Percentiles rank a stretch among this genome's conserved stretches.
Conservation (phyloP, 1,284 basidiomycete genomes). For the Tilletia caries region DNA sequence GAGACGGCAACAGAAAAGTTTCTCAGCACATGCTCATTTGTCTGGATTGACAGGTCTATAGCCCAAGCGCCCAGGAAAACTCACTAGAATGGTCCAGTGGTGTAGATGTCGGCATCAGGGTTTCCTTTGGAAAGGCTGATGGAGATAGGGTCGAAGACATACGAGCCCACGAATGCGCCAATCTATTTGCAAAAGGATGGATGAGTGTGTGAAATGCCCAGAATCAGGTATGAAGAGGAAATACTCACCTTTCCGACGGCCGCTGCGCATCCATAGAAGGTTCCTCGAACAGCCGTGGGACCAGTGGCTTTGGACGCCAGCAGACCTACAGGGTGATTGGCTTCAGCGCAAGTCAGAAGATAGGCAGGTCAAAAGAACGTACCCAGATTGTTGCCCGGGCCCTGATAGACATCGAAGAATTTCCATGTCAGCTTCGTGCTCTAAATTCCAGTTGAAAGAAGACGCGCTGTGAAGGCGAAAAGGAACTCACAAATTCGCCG, state of each 20-base stretch:
- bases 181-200: too few species aligned
- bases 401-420: slow-evolving; percentile 60
- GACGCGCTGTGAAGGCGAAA: too few species aligned
- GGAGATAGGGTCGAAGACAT: slow-evolving; percentile 42
- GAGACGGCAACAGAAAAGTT: too few species aligned
- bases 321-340: too few species aligned
- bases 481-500: slow-evolving; percentile 63
- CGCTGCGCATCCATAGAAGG: slow-evolving; percentile 58
- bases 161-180: slow-evolving; percentile 37
- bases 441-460: too few species aligned
- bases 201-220: too few species aligned
- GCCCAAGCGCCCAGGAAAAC: too few species aligned
- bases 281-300: slow-evolving; percentile 41
- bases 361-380: too few species aligned
- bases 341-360: too few species aligned
- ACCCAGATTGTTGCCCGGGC: slow-evolving; percentile 46
- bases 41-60: too few species aligned
- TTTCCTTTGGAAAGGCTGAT: slow-evolving; percentile 22
- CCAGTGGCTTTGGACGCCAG: slow-evolving; percentile 39
- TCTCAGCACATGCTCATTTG: too few species aligned
- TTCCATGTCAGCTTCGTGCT: slow-evolving; percentile 64
- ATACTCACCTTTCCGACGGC: slow-evolving; percentile 68
- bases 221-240: too few species aligned
- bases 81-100: slow-evolving; percentile 47
- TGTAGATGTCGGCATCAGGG: slow-evolving; percentile 26